These are phyloP conservation scores for Neurospora intermedia DNA, from an alignment of 495 filamentous ascomycete species.

Conservation along the genomic window DNA sequence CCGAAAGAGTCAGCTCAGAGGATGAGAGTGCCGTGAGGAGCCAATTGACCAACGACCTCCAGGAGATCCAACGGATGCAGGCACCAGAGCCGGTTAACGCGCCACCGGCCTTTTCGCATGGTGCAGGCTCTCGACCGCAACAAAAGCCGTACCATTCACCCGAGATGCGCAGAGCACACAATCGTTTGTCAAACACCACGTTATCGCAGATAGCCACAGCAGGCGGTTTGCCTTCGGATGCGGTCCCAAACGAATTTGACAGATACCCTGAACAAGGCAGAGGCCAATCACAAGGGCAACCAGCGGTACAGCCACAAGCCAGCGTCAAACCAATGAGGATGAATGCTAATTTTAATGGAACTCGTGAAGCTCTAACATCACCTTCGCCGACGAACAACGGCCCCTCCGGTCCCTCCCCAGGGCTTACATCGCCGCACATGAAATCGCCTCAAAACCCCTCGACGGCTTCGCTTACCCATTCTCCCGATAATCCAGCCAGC, in stretches of 20 bases:
- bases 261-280: not conserved
- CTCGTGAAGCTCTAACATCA: slow-evolving; percentile 38
- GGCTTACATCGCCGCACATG: slow-evolving; percentile 24
- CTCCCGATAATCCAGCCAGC: not conserved
- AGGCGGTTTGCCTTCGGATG: slow-evolving; percentile 33
- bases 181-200: slow-evolving; percentile 70
- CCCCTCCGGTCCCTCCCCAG: slow-evolving; percentile 16
- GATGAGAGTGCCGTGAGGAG: slow-evolving; percentile 32
- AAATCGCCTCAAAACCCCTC: slow-evolving; percentile 21
- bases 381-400: slow-evolving; percentile 16
- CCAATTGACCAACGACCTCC: slow-evolving; percentile 29
- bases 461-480: slow-evolving; percentile 22
- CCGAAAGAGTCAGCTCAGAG: slow-evolving; percentile 49
- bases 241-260: not conserved
- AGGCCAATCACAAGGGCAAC: slow-evolving; percentile 18
- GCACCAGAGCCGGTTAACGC: slow-evolving; percentile 62
- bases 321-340: slow-evolving; percentile 32
- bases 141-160: slow-evolving; percentile 58
- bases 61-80: slow-evolving; percentile 44
- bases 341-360: slow-evolving; percentile 39
- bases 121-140: slow-evolving; percentile 38
- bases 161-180: slow-evolving; percentile 68
- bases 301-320: slow-evolving; percentile 36
- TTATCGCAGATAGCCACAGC: slow-evolving; percentile 65
- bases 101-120: slow-evolving; percentile 65